Percentiles rank a stretch among this genome's conserved stretches.
Conservation (phyloP, 2,329 filamentous ascomycete genomes). For the Rhynchosporium graminicola region DNA sequence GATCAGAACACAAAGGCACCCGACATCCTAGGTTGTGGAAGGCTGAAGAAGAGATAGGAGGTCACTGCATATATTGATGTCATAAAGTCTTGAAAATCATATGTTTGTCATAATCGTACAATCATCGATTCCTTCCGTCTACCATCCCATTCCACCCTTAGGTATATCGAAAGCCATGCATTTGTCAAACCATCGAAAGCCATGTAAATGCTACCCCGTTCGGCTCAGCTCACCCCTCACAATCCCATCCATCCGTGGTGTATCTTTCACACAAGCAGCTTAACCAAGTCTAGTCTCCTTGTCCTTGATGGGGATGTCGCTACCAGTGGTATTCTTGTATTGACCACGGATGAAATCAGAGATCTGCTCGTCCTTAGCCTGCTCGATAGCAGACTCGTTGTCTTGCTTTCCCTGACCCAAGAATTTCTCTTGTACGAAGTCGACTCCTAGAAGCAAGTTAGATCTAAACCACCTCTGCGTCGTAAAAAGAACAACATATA, state of each 20-base stretch:
- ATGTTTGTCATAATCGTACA: background rate
- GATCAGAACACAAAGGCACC: no score
- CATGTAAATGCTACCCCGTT: no score
- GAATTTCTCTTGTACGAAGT: conserved; percentile 75
- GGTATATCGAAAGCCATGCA: no score
- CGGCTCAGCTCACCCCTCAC: no score
- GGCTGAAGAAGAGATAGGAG: no score
- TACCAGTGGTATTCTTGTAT: conserved; percentile 70
- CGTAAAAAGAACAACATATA: no score
- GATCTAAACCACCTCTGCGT: background rate
- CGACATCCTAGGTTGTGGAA: no score
- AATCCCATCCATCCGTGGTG: no score
- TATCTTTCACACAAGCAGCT: background rate
- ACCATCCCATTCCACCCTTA: no score
- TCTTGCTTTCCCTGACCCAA: conserved; percentile 69
- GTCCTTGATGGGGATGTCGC: conserved; percentile 69
- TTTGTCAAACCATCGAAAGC: no score
- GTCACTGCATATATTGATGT: no score
- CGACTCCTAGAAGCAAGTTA: conserved; percentile 57
- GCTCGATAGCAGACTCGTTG: conserved; percentile 73
- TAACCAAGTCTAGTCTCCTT: conserved; percentile 54
- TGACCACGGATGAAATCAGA: conserved; percentile 68
- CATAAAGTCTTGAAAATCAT: no score
- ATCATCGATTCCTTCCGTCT: background rate
- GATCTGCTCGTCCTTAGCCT: conserved; percentile 81